Percentiles rank a stretch among this genome's conserved stretches.
Evolutionary conservation across 2,329 filamentous ascomycete species (phyloP).

Genomic region (Plenodomus tracheiphilus): DNA sequence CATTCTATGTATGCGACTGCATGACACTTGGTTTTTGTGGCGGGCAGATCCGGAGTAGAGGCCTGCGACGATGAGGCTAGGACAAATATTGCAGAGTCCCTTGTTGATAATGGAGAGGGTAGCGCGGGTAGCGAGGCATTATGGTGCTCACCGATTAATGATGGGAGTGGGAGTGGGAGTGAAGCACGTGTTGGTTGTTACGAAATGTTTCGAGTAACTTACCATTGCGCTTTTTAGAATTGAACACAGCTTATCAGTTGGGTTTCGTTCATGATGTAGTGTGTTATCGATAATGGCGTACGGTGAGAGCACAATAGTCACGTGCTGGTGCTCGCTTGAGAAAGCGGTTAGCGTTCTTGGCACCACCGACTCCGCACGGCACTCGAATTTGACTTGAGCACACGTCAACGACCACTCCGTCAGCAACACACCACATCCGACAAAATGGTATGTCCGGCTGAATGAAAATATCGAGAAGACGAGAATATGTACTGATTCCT

Average conservation of each 20-base stretch:
- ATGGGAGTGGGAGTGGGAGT: not conserved
- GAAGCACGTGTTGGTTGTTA: not conserved
- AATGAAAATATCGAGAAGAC: not conserved
- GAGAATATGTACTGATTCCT: constrained; percentile 11
- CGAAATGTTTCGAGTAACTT: not conserved
- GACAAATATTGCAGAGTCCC: constrained; percentile 2
- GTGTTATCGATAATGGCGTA: not conserved
- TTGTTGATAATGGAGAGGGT: not conserved
- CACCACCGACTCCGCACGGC: constrained; percentile 24
- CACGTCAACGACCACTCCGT: constrained; percentile 20
- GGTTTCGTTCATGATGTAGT: not conserved
- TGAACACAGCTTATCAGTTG: too few species aligned
- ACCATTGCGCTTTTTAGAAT: too few species aligned
- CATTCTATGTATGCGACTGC: constrained; percentile 1
- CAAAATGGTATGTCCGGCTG: constrained; percentile 45
- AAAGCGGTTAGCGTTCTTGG: constrained; percentile 17
- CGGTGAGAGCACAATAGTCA: constrained; percentile 1
- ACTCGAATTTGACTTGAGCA: constrained; percentile 4
- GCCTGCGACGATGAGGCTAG: not conserved
- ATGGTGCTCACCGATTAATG: not conserved
- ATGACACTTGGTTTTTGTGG: constrained; percentile 9
- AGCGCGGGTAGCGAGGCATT: not conserved
- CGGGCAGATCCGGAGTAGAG: not conserved
- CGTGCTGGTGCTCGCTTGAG: constrained; percentile 28
- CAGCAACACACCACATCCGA: constrained; percentile 44